A percentile compares a stretch with the other conserved stretches of the same genome.
Conservation (phyloP, 73 alveolate genomes). For the Symbiodinium pilosum region DNA sequence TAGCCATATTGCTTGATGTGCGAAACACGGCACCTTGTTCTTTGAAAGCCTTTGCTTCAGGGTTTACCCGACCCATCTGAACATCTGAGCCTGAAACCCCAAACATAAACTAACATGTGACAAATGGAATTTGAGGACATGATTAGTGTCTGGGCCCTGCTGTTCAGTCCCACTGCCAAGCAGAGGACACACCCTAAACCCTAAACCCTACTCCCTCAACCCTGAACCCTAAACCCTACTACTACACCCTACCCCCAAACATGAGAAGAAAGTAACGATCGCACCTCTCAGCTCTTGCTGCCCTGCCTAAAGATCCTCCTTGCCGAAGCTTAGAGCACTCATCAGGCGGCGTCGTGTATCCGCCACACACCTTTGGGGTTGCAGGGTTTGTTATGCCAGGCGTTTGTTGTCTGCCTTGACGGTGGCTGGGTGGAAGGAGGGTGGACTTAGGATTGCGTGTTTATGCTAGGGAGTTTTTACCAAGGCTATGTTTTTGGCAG, state of each 20-base stretch:
- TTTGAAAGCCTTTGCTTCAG: too few relatives aligned
- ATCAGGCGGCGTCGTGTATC: slow-evolving; percentile 33
- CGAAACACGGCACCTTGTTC: too few relatives aligned
- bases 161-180: not conserved
- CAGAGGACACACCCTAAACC: not conserved
- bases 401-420: too few relatives aligned
- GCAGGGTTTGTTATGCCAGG: too few relatives aligned
- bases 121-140: too few relatives aligned
- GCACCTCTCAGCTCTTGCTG: not conserved
- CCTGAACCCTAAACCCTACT: not conserved
- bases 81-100: too few relatives aligned
- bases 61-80: too few relatives aligned
- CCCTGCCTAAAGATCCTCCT: not conserved
- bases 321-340: slow-evolving; percentile 1
- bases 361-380: slow-evolving; percentile 42
- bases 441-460: not conserved
- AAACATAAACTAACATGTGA: too few relatives aligned
- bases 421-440: not conserved
- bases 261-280: not conserved
- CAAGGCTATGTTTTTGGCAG: too few relatives aligned
- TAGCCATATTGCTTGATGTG: too few relatives aligned
- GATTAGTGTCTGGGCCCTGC: not conserved
- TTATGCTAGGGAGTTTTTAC: too few relatives aligned
- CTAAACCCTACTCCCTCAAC: not conserved
- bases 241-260: not conserved